phyloP scores from a whole-genome alignment of 805 yeast genomes.

The Yarrowia sp. region DNA sequence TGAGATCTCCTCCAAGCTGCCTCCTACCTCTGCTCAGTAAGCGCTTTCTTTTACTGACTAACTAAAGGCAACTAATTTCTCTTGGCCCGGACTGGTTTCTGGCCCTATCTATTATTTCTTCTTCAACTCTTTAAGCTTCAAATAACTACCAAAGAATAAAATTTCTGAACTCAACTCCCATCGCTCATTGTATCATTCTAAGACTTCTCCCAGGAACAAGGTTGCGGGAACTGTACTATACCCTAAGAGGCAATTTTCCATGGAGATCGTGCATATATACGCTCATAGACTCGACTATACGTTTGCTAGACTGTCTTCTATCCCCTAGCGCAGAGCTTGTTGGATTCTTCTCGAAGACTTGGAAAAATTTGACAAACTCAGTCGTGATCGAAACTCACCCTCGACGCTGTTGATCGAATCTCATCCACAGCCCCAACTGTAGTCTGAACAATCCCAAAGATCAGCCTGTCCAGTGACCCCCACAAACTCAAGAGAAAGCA shows the following conservation, averaged over 20 bases:
- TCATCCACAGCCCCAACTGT: not conserved
- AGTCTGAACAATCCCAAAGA: not conserved
- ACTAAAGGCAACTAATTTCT: not conserved
- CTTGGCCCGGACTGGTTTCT: slow-evolving; percentile 1
- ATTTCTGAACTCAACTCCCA: not conserved
- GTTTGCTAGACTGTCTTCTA: not conserved
- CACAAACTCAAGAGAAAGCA: not conserved
- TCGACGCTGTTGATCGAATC: not conserved
- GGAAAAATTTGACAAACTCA: not conserved
- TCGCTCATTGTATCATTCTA: not conserved
- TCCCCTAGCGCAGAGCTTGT: not conserved
- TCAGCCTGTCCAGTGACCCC: slow-evolving; percentile 1
- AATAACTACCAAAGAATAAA: not conserved
- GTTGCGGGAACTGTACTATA: slow-evolving; percentile 19
- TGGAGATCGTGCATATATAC: not conserved
- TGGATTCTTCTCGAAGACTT: not conserved
- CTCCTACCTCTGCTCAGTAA: slow-evolving; percentile 19
- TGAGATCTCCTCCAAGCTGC: slow-evolving; percentile 15
- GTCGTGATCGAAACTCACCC: slow-evolving; percentile 7
- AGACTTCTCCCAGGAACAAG: slow-evolving; percentile 29
- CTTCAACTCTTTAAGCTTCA: slow-evolving; percentile 23
- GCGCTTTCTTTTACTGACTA: not conserved
- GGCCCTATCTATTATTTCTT: slow-evolving; percentile 8
- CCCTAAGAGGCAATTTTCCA: not conserved
- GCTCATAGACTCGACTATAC: slow-evolving; percentile 1